Conservation (phyloP, 768 basidiomycete species). For the Suillus brevipes region DNA sequence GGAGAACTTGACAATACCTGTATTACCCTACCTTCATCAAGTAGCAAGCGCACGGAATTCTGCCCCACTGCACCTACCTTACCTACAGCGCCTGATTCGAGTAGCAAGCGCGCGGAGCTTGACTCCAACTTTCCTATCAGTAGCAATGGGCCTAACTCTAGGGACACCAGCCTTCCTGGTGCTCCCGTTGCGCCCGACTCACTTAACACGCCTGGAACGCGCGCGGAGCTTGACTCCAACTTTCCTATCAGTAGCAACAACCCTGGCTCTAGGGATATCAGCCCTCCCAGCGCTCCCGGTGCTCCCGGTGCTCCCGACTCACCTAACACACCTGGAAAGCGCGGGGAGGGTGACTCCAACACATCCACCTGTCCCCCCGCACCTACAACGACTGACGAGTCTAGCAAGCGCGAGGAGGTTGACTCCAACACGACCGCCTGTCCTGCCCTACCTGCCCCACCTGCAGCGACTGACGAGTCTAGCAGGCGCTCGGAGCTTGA, state of each 20-base stretch:
- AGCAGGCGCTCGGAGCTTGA: background rate
- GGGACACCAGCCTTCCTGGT: too few species aligned
- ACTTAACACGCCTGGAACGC: too few species aligned
- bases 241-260: background rate
- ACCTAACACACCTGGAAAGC: background rate
- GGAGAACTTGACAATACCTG: background rate
- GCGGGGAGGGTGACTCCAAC: background rate
- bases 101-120: too few species aligned
- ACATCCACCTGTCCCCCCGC: background rate
- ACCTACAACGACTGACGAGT: too few species aligned
- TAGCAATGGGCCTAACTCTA: too few species aligned
- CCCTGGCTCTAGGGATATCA: background rate
- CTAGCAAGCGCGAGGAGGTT: background rate
- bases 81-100: too few species aligned
- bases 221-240: background rate
- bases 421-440: background rate
- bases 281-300: background rate
- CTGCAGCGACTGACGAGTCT: background rate
- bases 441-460: background rate
- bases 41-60: too few species aligned
- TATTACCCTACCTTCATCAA: too few species aligned
- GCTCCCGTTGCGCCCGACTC: too few species aligned
- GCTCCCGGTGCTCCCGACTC: background rate
- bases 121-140: too few species aligned
- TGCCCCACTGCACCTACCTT: too few species aligned